Evolutionary conservation across 371 early-diverging fungal genomes (phyloP).

Genomic region (Zancudomyces culisetae): DNA sequence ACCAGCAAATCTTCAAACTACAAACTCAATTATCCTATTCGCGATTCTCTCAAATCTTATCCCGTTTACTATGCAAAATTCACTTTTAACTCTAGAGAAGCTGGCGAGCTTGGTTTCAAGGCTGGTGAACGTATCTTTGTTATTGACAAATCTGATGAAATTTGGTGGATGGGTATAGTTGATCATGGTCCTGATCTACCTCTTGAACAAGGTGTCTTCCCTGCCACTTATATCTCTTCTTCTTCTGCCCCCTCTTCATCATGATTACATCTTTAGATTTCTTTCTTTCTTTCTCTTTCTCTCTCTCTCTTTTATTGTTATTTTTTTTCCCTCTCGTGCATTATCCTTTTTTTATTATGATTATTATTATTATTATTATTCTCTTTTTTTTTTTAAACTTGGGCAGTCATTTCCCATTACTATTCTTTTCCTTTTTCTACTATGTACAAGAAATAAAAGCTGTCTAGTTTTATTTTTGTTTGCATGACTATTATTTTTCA

Average conservation of each 20-base stretch:
- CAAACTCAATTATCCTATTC: conserved; percentile 17
- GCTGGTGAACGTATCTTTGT: conserved; percentile 56
- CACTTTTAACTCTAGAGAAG: conserved; percentile 51
- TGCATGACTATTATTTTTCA: no score
- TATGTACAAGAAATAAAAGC: no score
- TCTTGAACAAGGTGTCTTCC: conserved; percentile 53
- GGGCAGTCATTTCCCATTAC: no score
- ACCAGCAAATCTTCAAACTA: no score
- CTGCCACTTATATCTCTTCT: conserved; percentile 44
- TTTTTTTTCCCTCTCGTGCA: no score
- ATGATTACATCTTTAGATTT: not conserved
- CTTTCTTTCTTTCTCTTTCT: not conserved
- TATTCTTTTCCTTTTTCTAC: no score
- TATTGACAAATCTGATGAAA: conserved; percentile 53
- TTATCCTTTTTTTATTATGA: no score
- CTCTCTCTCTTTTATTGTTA: no score
- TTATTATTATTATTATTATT: no score
- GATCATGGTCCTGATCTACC: conserved; percentile 33
- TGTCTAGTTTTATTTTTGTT: no score
- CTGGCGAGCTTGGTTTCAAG: conserved; percentile 54
- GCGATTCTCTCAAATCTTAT: conserved; percentile 23
- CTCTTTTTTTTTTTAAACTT: no score
- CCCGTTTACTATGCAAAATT: conserved; percentile 50
- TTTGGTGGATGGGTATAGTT: conserved; percentile 70
- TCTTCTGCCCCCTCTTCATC: not conserved